phyloP scores from a whole-genome alignment of 331 rosid genomes.

The Malus hybrid region DNA sequence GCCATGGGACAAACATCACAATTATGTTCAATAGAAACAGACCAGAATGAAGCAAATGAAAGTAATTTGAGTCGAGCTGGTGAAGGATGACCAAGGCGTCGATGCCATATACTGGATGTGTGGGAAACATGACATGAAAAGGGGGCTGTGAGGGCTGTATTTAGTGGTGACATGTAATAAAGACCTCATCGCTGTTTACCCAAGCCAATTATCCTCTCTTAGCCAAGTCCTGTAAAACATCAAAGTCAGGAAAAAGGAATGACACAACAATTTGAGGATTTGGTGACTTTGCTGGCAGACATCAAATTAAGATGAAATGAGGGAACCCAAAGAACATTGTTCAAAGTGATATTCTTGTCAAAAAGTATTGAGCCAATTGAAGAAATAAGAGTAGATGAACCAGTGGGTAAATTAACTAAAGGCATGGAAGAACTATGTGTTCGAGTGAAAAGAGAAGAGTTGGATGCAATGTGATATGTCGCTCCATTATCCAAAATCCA shows the following conservation, averaged over 20 bases:
- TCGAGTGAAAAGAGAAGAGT: neutral
- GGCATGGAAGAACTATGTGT: neutral
- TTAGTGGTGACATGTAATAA: neutral
- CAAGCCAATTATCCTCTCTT: neutral
- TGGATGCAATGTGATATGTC: neutral
- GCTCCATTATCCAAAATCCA: neutral
- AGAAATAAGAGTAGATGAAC: too few species aligned
- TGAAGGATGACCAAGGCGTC: neutral
- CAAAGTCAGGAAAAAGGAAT: too few species aligned
- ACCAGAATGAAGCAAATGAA: neutral
- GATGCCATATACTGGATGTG: neutral
- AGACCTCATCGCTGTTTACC: neutral
- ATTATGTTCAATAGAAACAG: neutral
- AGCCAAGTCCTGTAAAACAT: neutral
- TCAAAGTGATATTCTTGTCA: too few species aligned
- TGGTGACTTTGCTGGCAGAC: too few species aligned
- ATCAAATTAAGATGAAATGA: too few species aligned
- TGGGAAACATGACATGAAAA: neutral
- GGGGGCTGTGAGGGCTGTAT: accelerated
- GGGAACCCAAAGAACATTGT: too few species aligned
- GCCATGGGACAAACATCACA: neutral
- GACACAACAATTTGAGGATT: too few species aligned
- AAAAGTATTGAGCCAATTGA: too few species aligned
- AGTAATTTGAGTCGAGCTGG: neutral
- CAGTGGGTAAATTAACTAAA: neutral